These are phyloP conservation scores for Scheffersomyces lignosus DNA, from an alignment of 805 yeast species.

Conservation along the genomic window DNA sequence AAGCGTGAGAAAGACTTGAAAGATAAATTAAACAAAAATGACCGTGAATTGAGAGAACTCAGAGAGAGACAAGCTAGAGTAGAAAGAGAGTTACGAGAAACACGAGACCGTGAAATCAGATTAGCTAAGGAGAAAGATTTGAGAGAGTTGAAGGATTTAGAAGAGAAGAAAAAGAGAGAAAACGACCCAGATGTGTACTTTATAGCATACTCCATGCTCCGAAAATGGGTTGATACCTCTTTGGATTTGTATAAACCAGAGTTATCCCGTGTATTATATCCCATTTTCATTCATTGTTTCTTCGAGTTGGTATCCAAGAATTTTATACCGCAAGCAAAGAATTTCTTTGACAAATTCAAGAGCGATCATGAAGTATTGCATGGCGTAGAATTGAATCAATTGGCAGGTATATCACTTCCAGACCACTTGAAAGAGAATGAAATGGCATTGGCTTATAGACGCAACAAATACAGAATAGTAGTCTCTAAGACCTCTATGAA, in stretches of 20 bases:
- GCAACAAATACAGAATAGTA: conserved; percentile 69
- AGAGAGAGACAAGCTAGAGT: conserved; percentile 32
- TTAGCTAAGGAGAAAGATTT: conserved; percentile 41
- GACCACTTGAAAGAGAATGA: conserved; percentile 84
- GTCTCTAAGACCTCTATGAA: conserved; percentile 85
- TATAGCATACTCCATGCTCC: conserved; percentile 77
- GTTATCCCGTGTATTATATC: conserved; percentile 78
- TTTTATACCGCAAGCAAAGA: conserved; percentile 59
- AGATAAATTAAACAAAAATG: conserved; percentile 26
- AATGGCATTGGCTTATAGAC: conserved; percentile 71
- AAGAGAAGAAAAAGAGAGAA: conserved; percentile 44
- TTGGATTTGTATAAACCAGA: conserved; percentile 91
- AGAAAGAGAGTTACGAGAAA: conserved; percentile 39
- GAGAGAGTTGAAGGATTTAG: conserved; percentile 39
- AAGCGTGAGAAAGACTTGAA: conserved; percentile 27
- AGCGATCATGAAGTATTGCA: conserved; percentile 75
- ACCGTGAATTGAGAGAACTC: conserved; percentile 36
- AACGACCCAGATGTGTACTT: conserved; percentile 69
- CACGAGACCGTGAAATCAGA: conserved; percentile 38
- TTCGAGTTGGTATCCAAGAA: conserved; percentile 73
- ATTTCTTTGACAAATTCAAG: conserved; percentile 72
- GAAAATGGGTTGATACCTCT: conserved; percentile 88
- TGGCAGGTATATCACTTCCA: conserved; percentile 72
- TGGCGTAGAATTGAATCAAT: conserved; percentile 68
- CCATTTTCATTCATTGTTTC: conserved; percentile 88